Evolutionary conservation across 257 asterid genomes (phyloP), one percentile per base, ranked within the genome.

Genomic region (Echium plantagineum): DNA sequence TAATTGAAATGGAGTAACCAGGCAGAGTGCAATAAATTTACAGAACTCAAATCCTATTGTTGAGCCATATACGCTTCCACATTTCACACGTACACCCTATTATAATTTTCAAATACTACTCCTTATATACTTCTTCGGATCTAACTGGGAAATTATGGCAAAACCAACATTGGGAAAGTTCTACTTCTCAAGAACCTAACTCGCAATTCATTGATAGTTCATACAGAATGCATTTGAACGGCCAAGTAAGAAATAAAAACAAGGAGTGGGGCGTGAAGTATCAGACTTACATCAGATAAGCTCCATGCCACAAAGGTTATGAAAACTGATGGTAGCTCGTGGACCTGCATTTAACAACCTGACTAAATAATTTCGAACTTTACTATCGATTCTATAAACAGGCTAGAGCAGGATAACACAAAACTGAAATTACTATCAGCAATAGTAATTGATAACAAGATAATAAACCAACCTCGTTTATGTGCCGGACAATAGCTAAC

Each of bases 291-390:
- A 78, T 91, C 98, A 28, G 94, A 84, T 69, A 81, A 54, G 81
- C 95, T 79, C 98, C 98, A 91, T 55, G 88, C 89, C 9, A 72
- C 57, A 63, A 88, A 91, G 6, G 96, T 85, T 67, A 85, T 72
- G 87, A 82, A 85, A 24, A 91, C 79, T 7, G 98, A 65, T 15
- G 94, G 95, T 26, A 78, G 59, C 66, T 85, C 91, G 59, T 80
- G 95, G 57, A 90, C 85, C 96, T 87, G 65, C 56, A 74, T 32
- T 55, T 55, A 68, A 54, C 61, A 64, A 63, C 4, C 30, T 28
- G 55, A 66, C 49, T 42, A 1, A 9, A 1, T 42, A 42, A 42
- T 42, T 4, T 17, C 13, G 49, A 42, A 42, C 46, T 35, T 42
- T 42, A 42, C 49, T 42, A 4, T 15, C 49, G 10, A 12, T 42